Percentiles rank a stretch among this genome's conserved stretches.
Evolutionary conservation across 163 green algal genomes (phyloP).

Genomic region (Prototheca cutis): DNA sequence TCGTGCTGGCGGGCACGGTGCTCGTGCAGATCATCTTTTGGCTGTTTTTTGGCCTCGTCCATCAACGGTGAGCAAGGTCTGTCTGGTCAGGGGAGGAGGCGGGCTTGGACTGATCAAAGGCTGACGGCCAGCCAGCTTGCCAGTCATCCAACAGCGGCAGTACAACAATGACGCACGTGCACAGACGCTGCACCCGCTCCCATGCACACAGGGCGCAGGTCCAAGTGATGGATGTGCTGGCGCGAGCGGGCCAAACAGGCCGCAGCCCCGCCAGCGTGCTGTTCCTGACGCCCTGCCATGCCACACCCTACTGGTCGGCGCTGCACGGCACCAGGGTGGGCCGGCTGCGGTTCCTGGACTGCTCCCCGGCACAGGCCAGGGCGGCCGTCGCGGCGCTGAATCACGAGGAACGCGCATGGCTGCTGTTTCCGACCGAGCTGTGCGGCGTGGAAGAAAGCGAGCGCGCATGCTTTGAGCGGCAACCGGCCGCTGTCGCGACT

Average conservation of each 20-base stretch:
- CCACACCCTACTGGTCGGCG: slow-evolving; percentile 38
- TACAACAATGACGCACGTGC: too few relatives aligned
- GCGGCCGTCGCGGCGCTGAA: slow-evolving; percentile 7
- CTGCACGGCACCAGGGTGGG: slow-evolving; percentile 17
- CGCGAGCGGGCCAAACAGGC: not conserved
- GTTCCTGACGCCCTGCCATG: slow-evolving; percentile 50
- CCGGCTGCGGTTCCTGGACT: slow-evolving; percentile 47
- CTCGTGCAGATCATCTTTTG: slow-evolving; percentile 13
- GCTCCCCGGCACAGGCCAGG: slow-evolving; percentile 26
- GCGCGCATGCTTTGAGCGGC: slow-evolving; percentile 7
- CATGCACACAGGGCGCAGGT: slow-evolving; percentile 19
- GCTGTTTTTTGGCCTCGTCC: slow-evolving; percentile 19
- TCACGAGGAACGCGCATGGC: not conserved
- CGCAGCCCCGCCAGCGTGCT: slow-evolving; percentile 4
- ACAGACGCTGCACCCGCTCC: not conserved
- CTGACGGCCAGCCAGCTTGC: too few relatives aligned
- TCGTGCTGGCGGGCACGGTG: not conserved
- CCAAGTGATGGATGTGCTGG: slow-evolving; percentile 14
- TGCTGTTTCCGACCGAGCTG: slow-evolving; percentile 1
- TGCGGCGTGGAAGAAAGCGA: not conserved
- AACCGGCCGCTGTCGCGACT: not conserved
- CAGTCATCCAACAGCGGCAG: too few relatives aligned
- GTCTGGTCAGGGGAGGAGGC: too few relatives aligned
- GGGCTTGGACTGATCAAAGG: too few relatives aligned
- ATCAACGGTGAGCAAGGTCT: slow-evolving; percentile 11